Percentiles rank a stretch among this genome's conserved stretches.
phyloP scores from a whole-genome alignment of 306 rosid species.

The Pterocarpus macrocarpus region DNA sequence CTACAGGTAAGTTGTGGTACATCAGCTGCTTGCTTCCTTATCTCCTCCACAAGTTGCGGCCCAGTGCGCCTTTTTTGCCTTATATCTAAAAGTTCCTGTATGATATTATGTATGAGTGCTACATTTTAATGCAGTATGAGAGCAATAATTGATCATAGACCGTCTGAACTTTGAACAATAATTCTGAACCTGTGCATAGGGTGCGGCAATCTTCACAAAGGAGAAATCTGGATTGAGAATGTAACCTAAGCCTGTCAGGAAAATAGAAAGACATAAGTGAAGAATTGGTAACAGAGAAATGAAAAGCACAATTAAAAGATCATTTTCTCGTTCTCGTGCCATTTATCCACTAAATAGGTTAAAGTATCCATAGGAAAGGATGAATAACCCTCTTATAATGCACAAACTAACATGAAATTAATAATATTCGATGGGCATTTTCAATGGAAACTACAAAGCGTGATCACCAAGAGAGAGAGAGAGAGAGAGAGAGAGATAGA shows the following conservation, averaged over 20 bases:
- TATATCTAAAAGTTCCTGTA: slow-evolving; percentile 86
- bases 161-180: slow-evolving; percentile 5
- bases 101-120: slow-evolving; percentile 33
- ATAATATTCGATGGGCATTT: background rate
- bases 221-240: slow-evolving; percentile 83
- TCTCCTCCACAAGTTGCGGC: slow-evolving; percentile 74
- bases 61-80: slow-evolving; percentile 70
- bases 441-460: background rate
- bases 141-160: slow-evolving; percentile 4
- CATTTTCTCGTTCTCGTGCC: background rate
- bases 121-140: background rate
- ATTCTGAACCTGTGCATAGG: slow-evolving; percentile 85
- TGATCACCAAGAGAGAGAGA: background rate
- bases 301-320: background rate
- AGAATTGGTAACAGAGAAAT: background rate
- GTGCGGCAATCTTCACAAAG: slow-evolving; percentile 93
- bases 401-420: background rate
- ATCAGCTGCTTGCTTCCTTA: slow-evolving; percentile 91
- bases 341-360: background rate
- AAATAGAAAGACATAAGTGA: background rate
- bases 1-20: slow-evolving; percentile 53
- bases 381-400: background rate
- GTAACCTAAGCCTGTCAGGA: slow-evolving; percentile 80
- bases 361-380: background rate
- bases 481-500: too few relatives aligned